Conservation (phyloP, 768 basidiomycete species). For the Hypholoma sublateritium region DNA sequence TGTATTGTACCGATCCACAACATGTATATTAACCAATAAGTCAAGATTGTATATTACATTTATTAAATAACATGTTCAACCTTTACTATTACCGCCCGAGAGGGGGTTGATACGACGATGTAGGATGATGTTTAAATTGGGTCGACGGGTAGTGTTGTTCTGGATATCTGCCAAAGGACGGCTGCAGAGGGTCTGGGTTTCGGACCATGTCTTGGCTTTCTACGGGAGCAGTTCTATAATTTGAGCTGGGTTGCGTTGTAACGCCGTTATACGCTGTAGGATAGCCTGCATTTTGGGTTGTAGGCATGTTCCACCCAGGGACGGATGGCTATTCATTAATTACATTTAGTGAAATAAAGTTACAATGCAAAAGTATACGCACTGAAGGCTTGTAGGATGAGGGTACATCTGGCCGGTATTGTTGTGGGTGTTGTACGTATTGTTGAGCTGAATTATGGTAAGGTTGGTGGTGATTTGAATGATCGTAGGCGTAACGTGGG, state of each 20-base stretch:
- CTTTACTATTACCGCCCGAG: constrained; percentile 18
- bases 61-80: constrained; percentile 10
- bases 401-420: constrained; percentile 8
- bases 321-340: constrained; percentile 8
- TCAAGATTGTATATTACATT: constrained; percentile 21
- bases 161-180: constrained; percentile 14
- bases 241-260: neutral
- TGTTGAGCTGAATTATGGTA: constrained; percentile 8
- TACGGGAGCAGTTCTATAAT: neutral
- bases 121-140: constrained; percentile 31
- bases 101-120: constrained; percentile 32
- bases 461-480: constrained; percentile 9
- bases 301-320: constrained; percentile 24
- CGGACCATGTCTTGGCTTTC: constrained; percentile 4
- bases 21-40: constrained; percentile 21
- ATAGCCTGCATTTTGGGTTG: constrained; percentile 19
- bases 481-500: constrained; percentile 24
- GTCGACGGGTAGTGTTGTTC: constrained; percentile 24
- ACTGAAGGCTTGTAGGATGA: constrained; percentile 16
- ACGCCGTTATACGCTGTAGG: constrained; percentile 11
- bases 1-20: constrained; percentile 9
- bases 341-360: too few relatives aligned
- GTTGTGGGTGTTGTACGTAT: neutral
- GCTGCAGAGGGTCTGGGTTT: neutral
- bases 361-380: neutral